Evolutionary conservation across 192 early-diverging fungal genomes (phyloP), one percentile per base, ranked within the genome.

Genomic region (Chytriomyces confervae): DNA sequence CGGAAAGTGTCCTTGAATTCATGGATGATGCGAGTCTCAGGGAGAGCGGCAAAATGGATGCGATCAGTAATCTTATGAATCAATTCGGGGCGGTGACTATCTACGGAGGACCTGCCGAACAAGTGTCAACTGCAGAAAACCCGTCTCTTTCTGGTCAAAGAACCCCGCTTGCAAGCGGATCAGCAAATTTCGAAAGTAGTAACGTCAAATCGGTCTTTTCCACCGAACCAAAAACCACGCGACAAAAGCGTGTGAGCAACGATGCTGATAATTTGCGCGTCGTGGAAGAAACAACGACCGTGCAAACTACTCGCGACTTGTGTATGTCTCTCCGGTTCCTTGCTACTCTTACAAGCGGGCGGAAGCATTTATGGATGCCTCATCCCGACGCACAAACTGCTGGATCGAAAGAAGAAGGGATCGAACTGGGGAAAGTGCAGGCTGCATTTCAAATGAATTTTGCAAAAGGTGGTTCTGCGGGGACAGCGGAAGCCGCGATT

Each of bases 321-420:
- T 24, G 63, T 8, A 65, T 65, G 63, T n/a, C 20, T 27, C 27
- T 65, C n/a, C 63, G 63, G 11, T 65, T 65, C 29, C 63, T 65
- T 13, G n/a, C 63, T 13, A 29, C 63, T 13, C 63, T 65, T 18
- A 13, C 20, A 11, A 65, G n/a, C 20, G 63, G 63, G 5, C 63
- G 63, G 13, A 65, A 65, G 63, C 63, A 65, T 65, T 6, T 27
- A 29, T 65, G 63, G 63, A 65, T 65, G 63, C 63, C 63, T 13
- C 27, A 65, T 29, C 63, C 63, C 5, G 63, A 65, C 13, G 16
- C 13, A 13, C n/a, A 29, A 24, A 27, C n/a, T 1, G 63, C 63
- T 16, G 13, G n/a, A 27, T 16, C 16, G 29, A 18, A 29, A 18
- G 63, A 65, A 27, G 63, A 65, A 29, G 63, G 63, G 29, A 8